Base-by-base conservation (phyloP, 2,329 filamentous ascomycete genomes). In the Exophiala mesophila region DNA sequence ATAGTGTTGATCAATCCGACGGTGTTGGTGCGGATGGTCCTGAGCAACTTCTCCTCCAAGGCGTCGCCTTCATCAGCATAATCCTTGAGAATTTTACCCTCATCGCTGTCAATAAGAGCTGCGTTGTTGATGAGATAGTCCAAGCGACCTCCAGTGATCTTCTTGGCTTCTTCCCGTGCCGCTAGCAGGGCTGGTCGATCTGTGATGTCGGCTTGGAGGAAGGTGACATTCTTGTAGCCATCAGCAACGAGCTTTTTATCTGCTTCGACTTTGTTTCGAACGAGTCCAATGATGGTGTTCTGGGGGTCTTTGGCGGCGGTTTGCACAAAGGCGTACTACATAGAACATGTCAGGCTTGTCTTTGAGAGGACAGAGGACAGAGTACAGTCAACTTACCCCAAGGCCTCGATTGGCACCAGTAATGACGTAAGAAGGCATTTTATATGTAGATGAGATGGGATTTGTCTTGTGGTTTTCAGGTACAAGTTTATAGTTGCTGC, bases 111-210 rank as follows among this genome's bases (percentile, higher is more conserved):
- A 9, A 68, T 45, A 3, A 60, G 52, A 2, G 56, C 74, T 1
- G 63, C 75, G 38, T 78, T 79, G 38, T 67, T 68, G 19, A 78
- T 71, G 4, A 79, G 55, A 45, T 72, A 72, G 56, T 78, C 75
- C 4, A 78, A 40, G 2, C 54, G 44, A 17, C 49, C 53, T 16
- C 51, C 55, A 16, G 53, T 50, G 13, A 57, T 55, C 6, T 48
- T 34, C 5, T 39, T 26, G 6, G 52, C 57, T 15, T 57, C 48
- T 3, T 43, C 47, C 18, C 41, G 50, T 47, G 36, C 58, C 55
- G 9, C 64, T 63, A 3, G 60, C 10, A 76, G 56, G 2, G 61
- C 55, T 3, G 58, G 55, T 36, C 63, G 59, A 45, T 68, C 58
- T 7, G 58, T 60, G 24, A 76, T 51, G 42, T 77, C 71, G 12